phyloP scores from a whole-genome alignment of 768 basidiomycete species.

The Auricularia sp. region DNA sequence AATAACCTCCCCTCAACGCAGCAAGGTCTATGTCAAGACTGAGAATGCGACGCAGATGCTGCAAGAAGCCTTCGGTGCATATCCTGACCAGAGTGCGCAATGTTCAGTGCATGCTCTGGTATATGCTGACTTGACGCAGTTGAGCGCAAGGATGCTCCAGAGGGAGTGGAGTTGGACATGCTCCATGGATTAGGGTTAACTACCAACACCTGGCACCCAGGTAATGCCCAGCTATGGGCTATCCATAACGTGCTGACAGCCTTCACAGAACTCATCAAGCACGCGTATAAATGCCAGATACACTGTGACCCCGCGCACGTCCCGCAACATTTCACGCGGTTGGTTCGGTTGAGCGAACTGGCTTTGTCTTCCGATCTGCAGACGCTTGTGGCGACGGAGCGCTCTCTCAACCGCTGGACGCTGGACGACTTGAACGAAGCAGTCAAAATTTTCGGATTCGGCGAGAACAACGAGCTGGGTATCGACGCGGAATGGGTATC shows the following conservation, averaged over 20 bases:
- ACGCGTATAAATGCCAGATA: conserved; percentile 71
- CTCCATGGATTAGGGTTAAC: conserved; percentile 49
- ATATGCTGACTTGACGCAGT: not conserved
- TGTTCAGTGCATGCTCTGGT: not conserved
- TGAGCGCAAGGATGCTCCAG: not conserved
- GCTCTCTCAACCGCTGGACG: conserved; percentile 54
- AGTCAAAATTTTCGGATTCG: conserved; percentile 52
- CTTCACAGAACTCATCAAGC: conserved; percentile 53
- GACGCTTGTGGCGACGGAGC: conserved; percentile 49
- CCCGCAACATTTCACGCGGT: conserved; percentile 44
- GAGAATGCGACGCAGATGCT: conserved; percentile 15
- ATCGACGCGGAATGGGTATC: conserved; percentile 44
- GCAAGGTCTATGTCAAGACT: conserved; percentile 6
- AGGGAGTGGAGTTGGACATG: not conserved
- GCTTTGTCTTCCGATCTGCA: conserved; percentile 42
- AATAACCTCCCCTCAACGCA: not conserved
- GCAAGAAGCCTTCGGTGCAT: conserved; percentile 63
- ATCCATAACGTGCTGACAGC: not conserved
- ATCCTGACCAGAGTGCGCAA: conserved; percentile 61
- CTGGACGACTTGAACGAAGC: conserved; percentile 42
- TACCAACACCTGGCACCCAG: conserved; percentile 50
- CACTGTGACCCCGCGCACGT: conserved; percentile 68
- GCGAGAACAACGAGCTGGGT: conserved; percentile 41
- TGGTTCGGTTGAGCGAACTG: conserved; percentile 35
- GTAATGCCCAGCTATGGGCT: conserved; percentile 26